phyloP scores from a whole-genome alignment of 805 yeast genomes.

The Isabelozyma heimii region DNA sequence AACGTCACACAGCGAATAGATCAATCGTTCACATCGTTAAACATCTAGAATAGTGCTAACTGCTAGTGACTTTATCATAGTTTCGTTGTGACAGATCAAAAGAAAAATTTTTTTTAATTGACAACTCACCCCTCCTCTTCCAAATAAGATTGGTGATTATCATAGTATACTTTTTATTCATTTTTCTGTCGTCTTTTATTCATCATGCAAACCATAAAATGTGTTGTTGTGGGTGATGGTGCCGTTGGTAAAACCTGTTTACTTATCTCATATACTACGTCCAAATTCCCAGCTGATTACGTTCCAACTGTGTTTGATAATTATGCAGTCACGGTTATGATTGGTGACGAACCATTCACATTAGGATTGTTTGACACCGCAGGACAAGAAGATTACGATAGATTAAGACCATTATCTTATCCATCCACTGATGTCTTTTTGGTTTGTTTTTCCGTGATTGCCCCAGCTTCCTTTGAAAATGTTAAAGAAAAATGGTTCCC shows the following conservation, averaged over 20 bases:
- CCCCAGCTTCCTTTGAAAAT: constrained; percentile 89
- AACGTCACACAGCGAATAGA: no score
- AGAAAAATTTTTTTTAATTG: no score
- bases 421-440: constrained; percentile 91
- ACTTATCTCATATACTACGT: constrained; percentile 75
- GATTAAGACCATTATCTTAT: constrained; percentile 85
- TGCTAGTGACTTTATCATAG: no score
- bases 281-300: constrained; percentile 91
- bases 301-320: constrained; percentile 97
- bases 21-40: no score
- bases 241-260: constrained; percentile 96
- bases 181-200: no score
- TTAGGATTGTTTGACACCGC: constrained; percentile 98
- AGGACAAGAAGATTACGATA: constrained; percentile 96
- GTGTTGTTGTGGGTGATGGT: constrained; percentile 96
- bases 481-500: constrained; percentile 96
- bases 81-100: no score
- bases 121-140: no score
- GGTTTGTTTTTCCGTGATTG: constrained; percentile 86
- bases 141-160: no score
- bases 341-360: constrained; percentile 63
- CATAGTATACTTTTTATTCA: no score
- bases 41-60: no score
- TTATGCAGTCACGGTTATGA: constrained; percentile 92
- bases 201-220: constrained; percentile 37